Evolutionary conservation across 441 rosid genomes (phyloP), one percentile per base, ranked within the genome.

Genomic region (Aleurites moluccanus): DNA sequence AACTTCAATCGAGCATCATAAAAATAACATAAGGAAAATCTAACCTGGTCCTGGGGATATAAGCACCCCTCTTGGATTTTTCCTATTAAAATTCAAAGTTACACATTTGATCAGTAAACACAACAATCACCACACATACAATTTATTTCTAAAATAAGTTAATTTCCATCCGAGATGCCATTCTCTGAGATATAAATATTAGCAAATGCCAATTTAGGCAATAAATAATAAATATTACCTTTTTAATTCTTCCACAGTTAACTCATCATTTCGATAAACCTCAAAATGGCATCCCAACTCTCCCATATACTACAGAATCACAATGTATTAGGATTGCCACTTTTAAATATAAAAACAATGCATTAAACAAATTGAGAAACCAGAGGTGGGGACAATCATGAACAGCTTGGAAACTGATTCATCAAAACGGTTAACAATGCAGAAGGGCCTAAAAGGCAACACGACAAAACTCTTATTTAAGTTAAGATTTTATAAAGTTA

Each of bases 11-110:
- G 15, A 67, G 8, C 55, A 45, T 10, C 28, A 55, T 14, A n/a
- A n/a, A 60, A 33, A 68, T 8, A 13, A n/a, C 7, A 38, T 50
- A 42, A 44, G 60, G 25, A 64, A 33, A 53, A 3, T 57, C 77
- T 62, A 72, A 96, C 99, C 99, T 70, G 98, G 98, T 23, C 99
- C 98, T 38, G 98, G 99, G 67, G 98, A 96, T 80, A 92, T 89
- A 74, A 96, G 88, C 80, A 92, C 86, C 3, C 99, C 98, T 81
- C 97, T 85, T 50, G 98, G 99, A 75, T 89, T 87, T 84, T 93
- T 96, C 87, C 99, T 93, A 79, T 77, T 71, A 78, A 63, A 71
- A 44, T 28, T 13, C 14, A 61, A 20, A 28, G 6, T 67, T 42
- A 50, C n/a, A 50, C 11, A 61, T 7, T 27, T 75, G 40, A 68